Evolutionary conservation across 2,329 filamentous ascomycete genomes (phyloP).

Genomic region (Sporothrix globosa): DNA sequence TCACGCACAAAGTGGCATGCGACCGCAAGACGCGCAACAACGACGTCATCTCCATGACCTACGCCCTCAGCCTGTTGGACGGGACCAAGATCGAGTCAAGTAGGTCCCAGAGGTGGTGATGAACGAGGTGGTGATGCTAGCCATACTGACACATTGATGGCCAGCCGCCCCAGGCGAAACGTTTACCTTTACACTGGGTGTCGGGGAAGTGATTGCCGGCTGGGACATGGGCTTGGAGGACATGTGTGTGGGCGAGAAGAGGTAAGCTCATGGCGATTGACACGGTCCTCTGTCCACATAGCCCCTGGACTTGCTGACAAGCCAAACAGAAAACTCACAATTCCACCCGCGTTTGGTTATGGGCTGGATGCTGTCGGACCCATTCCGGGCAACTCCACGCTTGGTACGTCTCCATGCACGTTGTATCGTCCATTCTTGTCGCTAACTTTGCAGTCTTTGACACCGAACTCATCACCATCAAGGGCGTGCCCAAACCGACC

Average conservation of each 20-base stretch:
- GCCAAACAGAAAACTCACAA: background rate
- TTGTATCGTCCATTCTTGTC: too few species aligned
- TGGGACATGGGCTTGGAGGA: conserved; percentile 17
- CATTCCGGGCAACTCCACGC: conserved; percentile 18
- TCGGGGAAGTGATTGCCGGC: conserved; percentile 15
- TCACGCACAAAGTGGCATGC: conserved; percentile 8
- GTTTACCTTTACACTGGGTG: conserved; percentile 19
- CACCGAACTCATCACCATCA: conserved; percentile 3
- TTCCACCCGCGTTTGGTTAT: conserved; percentile 21
- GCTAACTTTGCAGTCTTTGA: conserved; percentile 19
- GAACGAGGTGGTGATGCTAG: too few species aligned
- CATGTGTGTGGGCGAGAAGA: conserved; percentile 24
- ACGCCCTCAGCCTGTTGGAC: background rate
- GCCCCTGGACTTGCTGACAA: background rate
- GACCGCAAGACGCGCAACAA: conserved; percentile 1
- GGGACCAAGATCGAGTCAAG: conserved; percentile 24
- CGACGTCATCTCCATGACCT: conserved; percentile 27
- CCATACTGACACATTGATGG: background rate
- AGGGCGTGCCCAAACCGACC: background rate
- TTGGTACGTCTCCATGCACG: background rate
- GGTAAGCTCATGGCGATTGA: background rate
- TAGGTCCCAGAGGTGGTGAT: background rate
- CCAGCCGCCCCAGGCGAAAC: conserved; percentile 18
- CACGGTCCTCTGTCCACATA: too few species aligned
- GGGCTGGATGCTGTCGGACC: conserved; percentile 4